phyloP scores from a whole-genome alignment of 139 green algal species.

The Coccomyxa sp. region DNA sequence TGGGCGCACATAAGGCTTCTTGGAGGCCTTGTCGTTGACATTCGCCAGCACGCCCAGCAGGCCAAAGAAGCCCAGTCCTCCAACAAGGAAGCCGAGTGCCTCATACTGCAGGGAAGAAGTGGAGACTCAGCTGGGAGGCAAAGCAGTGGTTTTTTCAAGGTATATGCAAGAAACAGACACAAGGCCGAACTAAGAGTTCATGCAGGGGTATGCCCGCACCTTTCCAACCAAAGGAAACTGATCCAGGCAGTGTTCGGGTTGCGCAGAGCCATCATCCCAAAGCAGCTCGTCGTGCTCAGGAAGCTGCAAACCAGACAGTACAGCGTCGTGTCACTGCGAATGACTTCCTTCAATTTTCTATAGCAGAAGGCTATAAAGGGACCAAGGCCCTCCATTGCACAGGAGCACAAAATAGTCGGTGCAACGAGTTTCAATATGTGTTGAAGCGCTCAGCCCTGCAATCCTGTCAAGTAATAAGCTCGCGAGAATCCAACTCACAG shows the following conservation, averaged over 20 bases:
- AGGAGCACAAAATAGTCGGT: no score
- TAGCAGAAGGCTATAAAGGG: background rate
- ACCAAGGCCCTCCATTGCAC: no score
- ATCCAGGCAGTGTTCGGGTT: slow-evolving; percentile 63
- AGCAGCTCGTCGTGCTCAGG: slow-evolving; percentile 63
- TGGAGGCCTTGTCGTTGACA: slow-evolving; percentile 29
- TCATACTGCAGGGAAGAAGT: slow-evolving; percentile 9
- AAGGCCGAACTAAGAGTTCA: background rate
- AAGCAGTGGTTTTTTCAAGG: no score
- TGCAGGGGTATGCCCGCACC: slow-evolving; percentile 3
- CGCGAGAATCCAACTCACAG: background rate
- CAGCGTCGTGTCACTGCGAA: background rate
- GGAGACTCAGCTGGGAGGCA: no score
- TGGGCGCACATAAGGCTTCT: slow-evolving; percentile 8
- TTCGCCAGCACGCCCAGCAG: slow-evolving; percentile 17
- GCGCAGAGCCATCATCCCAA: slow-evolving; percentile 66
- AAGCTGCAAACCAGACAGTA: slow-evolving; percentile 20
- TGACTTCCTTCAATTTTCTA: background rate
- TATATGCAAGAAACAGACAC: background rate
- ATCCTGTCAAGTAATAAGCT: background rate
- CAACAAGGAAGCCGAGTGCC: slow-evolving; percentile 33
- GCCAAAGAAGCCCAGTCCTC: slow-evolving; percentile 35
- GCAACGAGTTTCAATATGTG: no score
- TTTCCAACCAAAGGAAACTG: slow-evolving; percentile 35
- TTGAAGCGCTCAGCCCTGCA: no score